Base-by-base conservation (phyloP, 2,329 filamentous ascomycete species). In the Colletotrichum sidae region DNA sequence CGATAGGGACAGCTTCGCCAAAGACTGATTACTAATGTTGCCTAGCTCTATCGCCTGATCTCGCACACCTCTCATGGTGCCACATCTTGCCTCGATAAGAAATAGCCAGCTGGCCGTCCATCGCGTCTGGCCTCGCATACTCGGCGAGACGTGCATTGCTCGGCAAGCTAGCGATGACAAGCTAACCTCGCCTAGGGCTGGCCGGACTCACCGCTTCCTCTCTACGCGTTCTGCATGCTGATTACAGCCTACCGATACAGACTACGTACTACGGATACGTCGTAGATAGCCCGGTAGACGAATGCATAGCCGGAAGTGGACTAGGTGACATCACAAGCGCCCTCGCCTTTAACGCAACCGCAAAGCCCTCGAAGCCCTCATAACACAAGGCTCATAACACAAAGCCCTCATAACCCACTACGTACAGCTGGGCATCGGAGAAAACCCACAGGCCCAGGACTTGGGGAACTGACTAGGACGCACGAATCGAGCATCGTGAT, bases 371-470 rank as follows among this genome's bases (percentile, higher is more conserved):
- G 17, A 17, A 17, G 17, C 17, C 17, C 17, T 17, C 17, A 17
- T 17, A 3, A 17, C 17, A 17, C 17, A 17, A 17, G 2, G 17
- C 17, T 17, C 17, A 17, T 3, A 3, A 8, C 42, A 33, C 35
- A 6, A 17, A 15, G 44, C 37, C 15, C 46, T 6, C 33, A 33
- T 4, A 49, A 13, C 17, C 15, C 2, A 17, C 15, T 17, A 17
- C 15, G 15, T 13, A 11, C 2, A 2, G 46, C 42, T 44, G 25
- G 3, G 25, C 4, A 25, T 25, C 55, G 46, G 55, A 35, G n/a
- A 9, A 58, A 58, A 45, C 55, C 55, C 46, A 58, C 55, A 38
- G 11, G 13, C 7, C 42, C 42, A 25, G 25, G 25, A 25, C 25
- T 25, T 3, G 4, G 4, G 25, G 25, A 46, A 4, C 44, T 17